Evolutionary conservation across 179 eudicot species (phyloP), one percentile per base, ranked within the genome.

Genomic region (Drosera spatulata): DNA sequence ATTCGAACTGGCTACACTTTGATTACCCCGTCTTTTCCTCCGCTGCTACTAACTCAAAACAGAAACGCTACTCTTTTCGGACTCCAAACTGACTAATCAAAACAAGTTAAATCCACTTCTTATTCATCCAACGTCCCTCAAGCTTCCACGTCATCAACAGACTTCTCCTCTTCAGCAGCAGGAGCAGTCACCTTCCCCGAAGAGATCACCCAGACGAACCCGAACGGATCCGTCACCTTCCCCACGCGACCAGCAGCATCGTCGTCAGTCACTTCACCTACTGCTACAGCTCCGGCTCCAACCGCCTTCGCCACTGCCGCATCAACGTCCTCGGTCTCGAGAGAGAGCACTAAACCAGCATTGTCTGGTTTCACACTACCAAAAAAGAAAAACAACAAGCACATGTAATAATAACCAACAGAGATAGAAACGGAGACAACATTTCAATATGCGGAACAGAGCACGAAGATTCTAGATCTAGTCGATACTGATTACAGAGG

Each of bases 181-280:
- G 33, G 33, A 22, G 33, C 33, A 22, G 33, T 22, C 33, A 22
- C 33, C 5, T 67, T 61, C 12, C 85, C 74, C 4, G 84, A 43
- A 61, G 81, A 74, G 51, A 89, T 76, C 14, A 71, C 39, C 97
- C 97, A 89, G 56, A 73, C 55, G 48, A 68, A 74, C 54, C 97
- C 97, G 45, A 63, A 89, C 0, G 97, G 95, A 43, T 89, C 97
- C 80, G 75, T 82, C 62, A 89, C 75, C 67, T 84, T 79, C 2
- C 76, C 88, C 52, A 72, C 78, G 69, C 82, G 82, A 55, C 77
- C 94, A 10, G 69, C 76, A 11, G 74, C 80, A n/a, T 83, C 96
- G 1, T 59, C 79, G 38, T 82, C 85, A 0, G 66, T 40, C 8
- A 71, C 65, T 40, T 80, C 87, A 0, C 78, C 86, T 6, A 80